phyloP scores from a whole-genome alignment of 352 stramenopile species.

The Nothophytophthora sp. region DNA sequence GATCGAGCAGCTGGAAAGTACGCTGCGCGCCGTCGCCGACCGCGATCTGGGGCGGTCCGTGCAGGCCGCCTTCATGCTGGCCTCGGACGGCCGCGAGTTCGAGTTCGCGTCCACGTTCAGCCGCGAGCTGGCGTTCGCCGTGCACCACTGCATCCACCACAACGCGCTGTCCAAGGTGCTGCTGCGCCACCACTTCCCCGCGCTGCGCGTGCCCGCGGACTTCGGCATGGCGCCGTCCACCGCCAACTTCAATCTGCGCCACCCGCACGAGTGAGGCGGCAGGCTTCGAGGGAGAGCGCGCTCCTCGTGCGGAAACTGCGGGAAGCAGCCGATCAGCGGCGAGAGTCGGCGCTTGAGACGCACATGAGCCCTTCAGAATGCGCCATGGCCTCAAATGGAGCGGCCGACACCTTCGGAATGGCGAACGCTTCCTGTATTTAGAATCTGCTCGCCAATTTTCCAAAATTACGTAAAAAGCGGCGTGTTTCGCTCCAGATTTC shows the following conservation, averaged over 20 bases:
- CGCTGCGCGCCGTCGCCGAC: conserved; percentile 30
- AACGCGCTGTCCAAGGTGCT: conserved; percentile 82
- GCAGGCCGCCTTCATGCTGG: conserved; percentile 78
- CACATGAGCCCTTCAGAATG: no score
- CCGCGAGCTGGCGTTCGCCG: conserved; percentile 80
- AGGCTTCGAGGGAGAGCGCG: background rate
- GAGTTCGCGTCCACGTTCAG: conserved; percentile 71
- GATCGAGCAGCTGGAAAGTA: conserved; percentile 50
- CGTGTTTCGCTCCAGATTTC: no score
- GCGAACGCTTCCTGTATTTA: no score
- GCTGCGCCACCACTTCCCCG: conserved; percentile 66
- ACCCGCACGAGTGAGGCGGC: conserved; percentile 6
- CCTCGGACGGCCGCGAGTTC: conserved; percentile 66
- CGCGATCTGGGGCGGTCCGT: conserved; percentile 27
- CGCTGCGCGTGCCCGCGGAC: conserved; percentile 32
- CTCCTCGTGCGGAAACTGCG: background rate
- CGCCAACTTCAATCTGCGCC: conserved; percentile 40
- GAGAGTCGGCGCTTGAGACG: no score
- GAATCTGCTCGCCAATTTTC: no score
- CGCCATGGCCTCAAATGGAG: no score
- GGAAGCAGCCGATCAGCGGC: background rate
- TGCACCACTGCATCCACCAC: conserved; percentile 89
- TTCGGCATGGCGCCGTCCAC: conserved; percentile 86
- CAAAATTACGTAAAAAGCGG: no score
- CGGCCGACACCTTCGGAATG: no score